Conservation (phyloP, 139 green algal genomes). For the Chlamydomonas schloesseri region DNA sequence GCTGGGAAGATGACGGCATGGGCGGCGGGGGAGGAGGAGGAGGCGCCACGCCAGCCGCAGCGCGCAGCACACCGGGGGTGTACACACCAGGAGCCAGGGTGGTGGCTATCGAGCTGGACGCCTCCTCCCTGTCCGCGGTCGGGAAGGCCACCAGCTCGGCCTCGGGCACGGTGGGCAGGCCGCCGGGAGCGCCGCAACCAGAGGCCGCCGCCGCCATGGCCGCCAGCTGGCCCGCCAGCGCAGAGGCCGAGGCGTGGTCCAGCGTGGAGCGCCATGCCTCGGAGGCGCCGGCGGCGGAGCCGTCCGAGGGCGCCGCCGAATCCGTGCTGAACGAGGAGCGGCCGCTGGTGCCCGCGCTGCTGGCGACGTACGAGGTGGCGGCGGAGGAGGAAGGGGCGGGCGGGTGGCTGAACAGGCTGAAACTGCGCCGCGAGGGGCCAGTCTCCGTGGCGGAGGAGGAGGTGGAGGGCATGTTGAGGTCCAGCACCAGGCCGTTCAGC, state of each 20-base stretch:
- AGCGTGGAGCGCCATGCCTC: constrained; percentile 19
- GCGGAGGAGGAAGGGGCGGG: neutral
- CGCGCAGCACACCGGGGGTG: neutral
- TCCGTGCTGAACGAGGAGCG: neutral
- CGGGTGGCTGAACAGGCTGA: constrained; percentile 61
- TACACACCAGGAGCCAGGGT: neutral
- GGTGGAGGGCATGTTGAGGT: constrained; percentile 21
- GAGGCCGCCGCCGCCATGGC: neutral
- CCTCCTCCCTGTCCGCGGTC: no score
- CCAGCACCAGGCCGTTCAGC: constrained; percentile 49
- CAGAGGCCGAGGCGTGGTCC: neutral
- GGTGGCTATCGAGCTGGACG: neutral
- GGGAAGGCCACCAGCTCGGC: no score
- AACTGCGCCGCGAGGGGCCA: constrained; percentile 23
- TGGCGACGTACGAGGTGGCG: neutral
- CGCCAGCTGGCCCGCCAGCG: constrained; percentile 3
- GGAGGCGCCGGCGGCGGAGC: neutral
- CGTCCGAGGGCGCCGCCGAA: neutral
- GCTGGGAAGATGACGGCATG: neutral
- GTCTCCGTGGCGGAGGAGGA: neutral
- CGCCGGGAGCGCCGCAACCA: neutral
- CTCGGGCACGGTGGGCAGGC: no score
- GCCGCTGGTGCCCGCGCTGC: neutral
- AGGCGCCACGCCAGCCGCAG: neutral
- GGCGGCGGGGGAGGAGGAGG: neutral